Evolutionary conservation across 2,329 filamentous ascomycete species (phyloP).

Genomic region (Mycosphaerella arachidis): DNA sequence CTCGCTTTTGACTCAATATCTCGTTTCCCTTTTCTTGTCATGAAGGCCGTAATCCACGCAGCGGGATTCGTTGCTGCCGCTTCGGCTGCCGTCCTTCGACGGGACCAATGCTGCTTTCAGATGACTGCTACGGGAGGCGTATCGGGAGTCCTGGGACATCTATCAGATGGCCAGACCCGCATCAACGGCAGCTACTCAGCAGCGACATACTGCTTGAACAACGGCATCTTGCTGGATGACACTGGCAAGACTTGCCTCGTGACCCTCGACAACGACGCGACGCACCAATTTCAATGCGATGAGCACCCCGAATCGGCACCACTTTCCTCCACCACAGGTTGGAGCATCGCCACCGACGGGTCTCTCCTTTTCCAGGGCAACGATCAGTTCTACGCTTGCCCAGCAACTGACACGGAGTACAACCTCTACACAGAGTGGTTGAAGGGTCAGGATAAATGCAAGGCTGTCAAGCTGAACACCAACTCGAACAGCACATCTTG

Average conservation of each 20-base stretch:
- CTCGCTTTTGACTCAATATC: conserved; percentile 9
- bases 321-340: conserved; percentile 10
- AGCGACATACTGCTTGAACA: conserved; percentile 15
- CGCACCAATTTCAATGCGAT: conserved; percentile 20
- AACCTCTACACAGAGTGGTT: conserved; percentile 16
- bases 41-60: conserved; percentile 14
- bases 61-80: conserved; percentile 16
- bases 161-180: conserved; percentile 20
- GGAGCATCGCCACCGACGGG: conserved; percentile 13
- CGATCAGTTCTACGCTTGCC: conserved; percentile 18
- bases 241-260: conserved; percentile 8
- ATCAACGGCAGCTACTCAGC: conserved; percentile 15
- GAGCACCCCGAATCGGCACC: conserved; percentile 6
- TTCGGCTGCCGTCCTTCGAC: conserved; percentile 16
- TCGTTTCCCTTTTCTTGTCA: conserved; percentile 8
- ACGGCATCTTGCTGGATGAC: conserved; percentile 13
- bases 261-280: conserved; percentile 13
- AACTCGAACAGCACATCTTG: conserved; percentile 10
- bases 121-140: conserved; percentile 20
- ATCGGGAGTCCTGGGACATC: conserved; percentile 20
- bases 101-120: conserved; percentile 22
- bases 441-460: conserved; percentile 14
- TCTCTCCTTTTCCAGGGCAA: conserved; percentile 13
- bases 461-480: conserved; percentile 14
- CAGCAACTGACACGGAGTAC: conserved; percentile 14